phyloP scores from a whole-genome alignment of 1,284 basidiomycete species.

The Sphaerobolus stellatus region DNA sequence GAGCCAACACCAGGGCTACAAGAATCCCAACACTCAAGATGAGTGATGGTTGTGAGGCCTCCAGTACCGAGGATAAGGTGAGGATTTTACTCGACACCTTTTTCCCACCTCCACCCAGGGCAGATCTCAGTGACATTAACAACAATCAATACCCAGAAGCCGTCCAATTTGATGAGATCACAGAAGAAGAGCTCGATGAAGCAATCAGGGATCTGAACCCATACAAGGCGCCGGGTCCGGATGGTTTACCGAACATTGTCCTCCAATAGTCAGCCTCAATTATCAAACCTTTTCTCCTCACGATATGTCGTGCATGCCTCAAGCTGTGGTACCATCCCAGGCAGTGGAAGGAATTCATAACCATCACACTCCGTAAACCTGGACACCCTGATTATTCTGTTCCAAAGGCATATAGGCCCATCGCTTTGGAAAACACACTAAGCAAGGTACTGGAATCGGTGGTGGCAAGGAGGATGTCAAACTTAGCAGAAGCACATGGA shows the following conservation, averaged over 20 bases:
- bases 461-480: constrained; percentile 8
- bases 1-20: not conserved
- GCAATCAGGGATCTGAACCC: not conserved
- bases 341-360: constrained; percentile 3
- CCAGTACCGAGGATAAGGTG: not conserved
- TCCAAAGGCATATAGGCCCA: constrained; percentile 19
- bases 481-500: constrained; percentile 6
- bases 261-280: not conserved
- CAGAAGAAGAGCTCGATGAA: not conserved
- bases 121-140: not conserved
- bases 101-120: not conserved
- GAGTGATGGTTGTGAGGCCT: not conserved
- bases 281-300: not conserved
- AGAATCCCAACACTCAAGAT: constrained; percentile 7
- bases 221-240: constrained; percentile 1
- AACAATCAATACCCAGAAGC: not conserved
- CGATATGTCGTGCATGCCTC: not conserved
- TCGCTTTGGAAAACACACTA: constrained; percentile 17
- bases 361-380: constrained; percentile 18
- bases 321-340: not conserved
- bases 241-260: not conserved
- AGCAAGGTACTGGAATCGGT: constrained; percentile 18
- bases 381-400: constrained; percentile 18
- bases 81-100: not conserved
- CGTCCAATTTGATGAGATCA: not conserved